Evolutionary conservation across 768 basidiomycete genomes (phyloP), one percentile per base, ranked within the genome.

Genomic region (Tubosaeta brunneosetosa): DNA sequence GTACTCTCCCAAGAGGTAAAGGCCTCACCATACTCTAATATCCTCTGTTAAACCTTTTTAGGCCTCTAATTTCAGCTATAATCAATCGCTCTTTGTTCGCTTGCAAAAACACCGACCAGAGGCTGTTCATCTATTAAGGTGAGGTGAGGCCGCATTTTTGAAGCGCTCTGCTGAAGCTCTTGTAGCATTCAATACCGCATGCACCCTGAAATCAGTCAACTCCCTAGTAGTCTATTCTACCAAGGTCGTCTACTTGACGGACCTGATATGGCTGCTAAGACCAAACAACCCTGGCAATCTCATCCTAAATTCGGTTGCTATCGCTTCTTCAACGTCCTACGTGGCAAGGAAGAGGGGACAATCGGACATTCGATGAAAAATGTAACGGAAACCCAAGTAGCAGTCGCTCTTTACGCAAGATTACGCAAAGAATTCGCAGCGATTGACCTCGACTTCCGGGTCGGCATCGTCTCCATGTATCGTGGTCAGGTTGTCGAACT

Each of bases 141-240:
- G 59, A 53, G 74, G 12, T 27, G 27, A 6, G n/a, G 3, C 10
- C 44, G 44, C 9, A 36, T 13, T 50, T 31, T 48, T 33, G 17
- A 27, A 50, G 22, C 12, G 53, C 11, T 44, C 6, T 13, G 9
- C 46, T 22, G 29, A 55, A 48, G 45, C 22, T 41, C 22, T 54
- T 33, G 53, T 53, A 97, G 95, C 60, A 98, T 99, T 38, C 97
- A 99, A 72, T 99, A 99, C 66, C 94, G 97, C 58, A 99, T 99
- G 97, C 94, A 99, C 65, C 95, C 95, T 2, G 85, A 91, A 47
- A 97, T 98, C 64, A 95, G 93, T 56, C 75, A 75, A 47, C 79
- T 99, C 16, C 97, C 97, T 0, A 97, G 94, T 53, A 77, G 76
- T 43, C 70, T 93, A 2, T 99, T 99, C 72, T 99, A 99, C 65